Evolutionary conservation across 2,329 filamentous ascomycete species (phyloP).

Genomic region (Arthrobotrys iridis): DNA sequence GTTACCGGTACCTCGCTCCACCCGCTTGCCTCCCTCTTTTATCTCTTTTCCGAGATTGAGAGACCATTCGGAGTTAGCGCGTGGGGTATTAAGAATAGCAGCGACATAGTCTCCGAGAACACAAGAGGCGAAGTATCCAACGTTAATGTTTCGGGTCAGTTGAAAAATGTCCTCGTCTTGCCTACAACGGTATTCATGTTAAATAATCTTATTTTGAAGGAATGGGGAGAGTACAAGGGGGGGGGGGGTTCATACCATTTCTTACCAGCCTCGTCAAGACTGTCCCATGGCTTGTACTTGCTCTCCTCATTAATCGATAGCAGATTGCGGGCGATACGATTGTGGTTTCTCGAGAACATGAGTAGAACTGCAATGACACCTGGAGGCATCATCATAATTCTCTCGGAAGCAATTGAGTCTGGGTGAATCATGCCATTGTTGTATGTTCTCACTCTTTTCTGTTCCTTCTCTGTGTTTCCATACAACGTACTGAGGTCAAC

Average conservation of each 20-base stretch:
- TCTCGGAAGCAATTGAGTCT: conserved; percentile 74
- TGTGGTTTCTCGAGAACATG: conserved; percentile 76
- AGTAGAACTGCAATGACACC: conserved; percentile 74
- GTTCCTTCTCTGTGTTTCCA: conserved; percentile 72
- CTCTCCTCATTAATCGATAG: conserved; percentile 74
- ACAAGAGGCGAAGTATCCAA: conserved; percentile 69
- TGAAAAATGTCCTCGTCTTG: conserved; percentile 64
- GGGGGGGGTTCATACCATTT: conserved; percentile 61
- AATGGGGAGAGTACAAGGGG: conserved; percentile 64
- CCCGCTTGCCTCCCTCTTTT: conserved; percentile 63
- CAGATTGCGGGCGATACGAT: conserved; percentile 72
- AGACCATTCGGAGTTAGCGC: conserved; percentile 64
- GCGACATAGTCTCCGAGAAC: conserved; percentile 70
- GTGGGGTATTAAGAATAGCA: conserved; percentile 69
- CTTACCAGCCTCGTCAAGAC: conserved; percentile 60
- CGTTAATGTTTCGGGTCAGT: conserved; percentile 45
- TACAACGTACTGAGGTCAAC: conserved; percentile 79
- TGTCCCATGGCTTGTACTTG: conserved; percentile 63
- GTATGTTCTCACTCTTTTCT: conserved; percentile 71
- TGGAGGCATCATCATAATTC: conserved; percentile 73
- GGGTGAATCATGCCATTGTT: conserved; percentile 74
- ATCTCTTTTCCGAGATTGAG: conserved; percentile 73
- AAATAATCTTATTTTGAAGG: conserved; percentile 59
- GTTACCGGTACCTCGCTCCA: conserved; percentile 71
- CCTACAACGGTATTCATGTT: conserved; percentile 65